These are phyloP conservation scores for Gaeumannomyces sp. DNA, from an alignment of 2,329 filamentous ascomycete species.

Conservation along the genomic window DNA sequence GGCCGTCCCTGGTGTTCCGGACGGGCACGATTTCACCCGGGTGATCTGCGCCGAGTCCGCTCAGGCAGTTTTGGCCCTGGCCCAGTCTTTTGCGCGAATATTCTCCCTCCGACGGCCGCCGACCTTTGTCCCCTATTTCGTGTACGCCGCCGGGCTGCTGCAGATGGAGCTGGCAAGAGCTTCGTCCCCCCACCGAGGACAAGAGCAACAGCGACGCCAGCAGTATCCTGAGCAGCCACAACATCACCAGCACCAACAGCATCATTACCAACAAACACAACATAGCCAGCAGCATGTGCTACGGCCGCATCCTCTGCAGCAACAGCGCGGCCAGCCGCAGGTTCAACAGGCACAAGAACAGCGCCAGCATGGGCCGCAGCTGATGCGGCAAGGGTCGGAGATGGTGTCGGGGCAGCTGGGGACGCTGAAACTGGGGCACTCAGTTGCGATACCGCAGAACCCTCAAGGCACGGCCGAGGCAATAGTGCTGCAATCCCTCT, in stretches of 20 bases:
- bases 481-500: not conserved
- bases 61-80: conserved; percentile 7
- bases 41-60: conserved; percentile 20
- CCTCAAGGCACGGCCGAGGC: not conserved
- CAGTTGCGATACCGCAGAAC: not conserved
- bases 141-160: conserved; percentile 15
- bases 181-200: too few species aligned
- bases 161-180: not conserved
- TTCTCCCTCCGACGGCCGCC: conserved; percentile 25
- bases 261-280: not conserved
- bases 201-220: too few species aligned
- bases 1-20: not conserved
- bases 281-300: too few species aligned
- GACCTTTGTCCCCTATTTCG: conserved; percentile 25
- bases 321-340: not conserved
- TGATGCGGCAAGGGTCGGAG: not conserved
- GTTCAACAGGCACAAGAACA: not conserved
- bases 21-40: conserved; percentile 13
- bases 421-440: not conserved
- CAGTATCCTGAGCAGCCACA: not conserved
- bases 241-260: not conserved
- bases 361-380: not conserved
- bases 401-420: not conserved
- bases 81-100: conserved; percentile 23
- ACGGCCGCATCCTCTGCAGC: not conserved